These are phyloP conservation scores for Kwoniella europaea DNA, from an alignment of 768 basidiomycete species.

Conservation along the genomic window DNA sequence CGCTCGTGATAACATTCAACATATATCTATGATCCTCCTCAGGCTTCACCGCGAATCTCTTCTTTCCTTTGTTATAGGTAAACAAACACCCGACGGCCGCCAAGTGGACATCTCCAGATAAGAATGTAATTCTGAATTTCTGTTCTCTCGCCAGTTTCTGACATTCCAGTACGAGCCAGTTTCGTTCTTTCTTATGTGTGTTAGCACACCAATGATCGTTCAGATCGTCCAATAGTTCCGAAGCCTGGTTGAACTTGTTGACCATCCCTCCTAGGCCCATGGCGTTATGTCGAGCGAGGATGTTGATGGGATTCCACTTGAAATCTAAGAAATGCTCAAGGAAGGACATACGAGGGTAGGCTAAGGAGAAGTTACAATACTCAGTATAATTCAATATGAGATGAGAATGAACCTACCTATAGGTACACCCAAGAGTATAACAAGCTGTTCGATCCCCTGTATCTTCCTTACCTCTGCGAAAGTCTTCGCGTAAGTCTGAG, in stretches of 20 bases:
- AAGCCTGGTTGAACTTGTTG: slow-evolving; percentile 60
- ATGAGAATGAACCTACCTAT: slow-evolving; percentile 60
- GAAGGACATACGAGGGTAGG: slow-evolving; percentile 82
- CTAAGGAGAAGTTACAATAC: slow-evolving; percentile 59
- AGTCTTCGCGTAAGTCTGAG: slow-evolving; percentile 71
- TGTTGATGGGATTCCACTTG: slow-evolving; percentile 81
- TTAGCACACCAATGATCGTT: slow-evolving; percentile 93
- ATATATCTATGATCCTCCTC: slow-evolving; percentile 79
- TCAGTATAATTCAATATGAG: background rate
- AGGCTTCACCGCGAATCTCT: slow-evolving; percentile 62
- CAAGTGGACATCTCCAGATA: slow-evolving; percentile 93
- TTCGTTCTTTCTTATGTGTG: slow-evolving; percentile 76
- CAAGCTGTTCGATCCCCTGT: slow-evolving; percentile 73
- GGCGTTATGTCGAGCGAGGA: slow-evolving; percentile 71
- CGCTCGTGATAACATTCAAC: slow-evolving; percentile 71
- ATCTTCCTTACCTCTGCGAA: slow-evolving; percentile 69
- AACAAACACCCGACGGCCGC: slow-evolving; percentile 70
- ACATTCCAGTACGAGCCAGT: slow-evolving; percentile 79
- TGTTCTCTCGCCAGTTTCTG: slow-evolving; percentile 72
- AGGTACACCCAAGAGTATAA: slow-evolving; percentile 74
- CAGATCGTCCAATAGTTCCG: slow-evolving; percentile 90
- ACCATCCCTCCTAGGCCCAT: slow-evolving; percentile 73
- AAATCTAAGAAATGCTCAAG: slow-evolving; percentile 73
- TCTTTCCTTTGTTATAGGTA: slow-evolving; percentile 35
- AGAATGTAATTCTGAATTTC: slow-evolving; percentile 75